Evolutionary conservation across 2,329 filamentous ascomycete genomes (phyloP), one percentile per base, ranked within the genome.

Genomic region (Penicillium sp.): DNA sequence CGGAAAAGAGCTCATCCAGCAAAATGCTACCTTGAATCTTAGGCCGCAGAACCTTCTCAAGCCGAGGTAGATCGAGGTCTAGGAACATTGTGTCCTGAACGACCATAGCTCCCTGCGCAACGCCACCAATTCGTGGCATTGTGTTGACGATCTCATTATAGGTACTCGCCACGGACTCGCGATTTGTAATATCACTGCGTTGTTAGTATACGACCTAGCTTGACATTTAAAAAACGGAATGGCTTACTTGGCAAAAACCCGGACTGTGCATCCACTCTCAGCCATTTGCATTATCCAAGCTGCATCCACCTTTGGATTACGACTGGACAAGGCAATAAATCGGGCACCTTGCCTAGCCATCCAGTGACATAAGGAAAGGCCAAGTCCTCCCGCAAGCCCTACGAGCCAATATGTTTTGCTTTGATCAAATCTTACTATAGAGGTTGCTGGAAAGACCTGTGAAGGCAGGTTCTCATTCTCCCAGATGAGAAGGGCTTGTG

Each of bases 81-180:
- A 61, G 53, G 44, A 77, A 76, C 21, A 76, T 55, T 6, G 57
- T 65, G 16, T 64, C 70, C 39, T 62, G 59, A 52, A 69, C 58
- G 10, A 72, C 67, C 68, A 72, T 70, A 1, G 66, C 67, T 3
- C 71, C 74, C 39, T 77, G 71, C 3, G 68, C 68, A 7, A 77
- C 74, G 37, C 76, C 76, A 1, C 62, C 69, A 16, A 78, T 67
- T 0, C 67, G 65, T 4, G 76, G 76, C 66, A 76, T 70, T 0
- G 62, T 61, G 22, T 60, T 47, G 8, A 52, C 50, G 5, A 77
- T 70, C 11, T 71, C 48, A 3, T 55, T 48, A 29, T 66, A 37
- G 2, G 68, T 60, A 3, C 49, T 57, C 37, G 68, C 58, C 11
- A 70, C 64, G 2, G 67, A 68, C 7, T 57, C 56, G 19, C 63